Conservation (phyloP, 1,139 yeast genomes). For the Candida sojae region DNA sequence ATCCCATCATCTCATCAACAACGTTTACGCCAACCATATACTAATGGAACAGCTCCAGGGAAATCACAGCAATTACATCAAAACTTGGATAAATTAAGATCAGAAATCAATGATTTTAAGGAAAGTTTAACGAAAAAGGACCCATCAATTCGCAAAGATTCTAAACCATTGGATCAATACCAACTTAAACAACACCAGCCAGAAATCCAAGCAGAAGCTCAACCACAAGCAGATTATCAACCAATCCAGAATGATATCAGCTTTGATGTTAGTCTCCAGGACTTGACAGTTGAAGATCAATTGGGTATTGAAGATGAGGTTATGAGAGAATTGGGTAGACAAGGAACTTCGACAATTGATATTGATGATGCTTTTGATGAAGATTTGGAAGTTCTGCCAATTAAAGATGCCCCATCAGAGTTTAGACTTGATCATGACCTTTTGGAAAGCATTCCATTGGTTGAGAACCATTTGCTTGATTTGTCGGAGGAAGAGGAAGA, state of each 20-base stretch:
- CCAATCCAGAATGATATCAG: conserved; percentile 30
- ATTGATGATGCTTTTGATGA: conserved; percentile 10
- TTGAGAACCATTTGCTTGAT: conserved; percentile 7
- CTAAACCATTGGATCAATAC: not conserved
- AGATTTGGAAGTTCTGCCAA: conserved; percentile 8
- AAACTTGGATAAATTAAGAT: conserved; percentile 43
- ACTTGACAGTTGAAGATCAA: conserved; percentile 43
- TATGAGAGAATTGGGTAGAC: conserved; percentile 13
- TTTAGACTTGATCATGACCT: conserved; percentile 9
- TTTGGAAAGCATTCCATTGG: conserved; percentile 7
- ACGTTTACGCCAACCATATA: conserved; percentile 17
- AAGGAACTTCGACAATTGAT: conserved; percentile 5
- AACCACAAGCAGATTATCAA: conserved; percentile 4
- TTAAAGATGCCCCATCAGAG: conserved; percentile 3
- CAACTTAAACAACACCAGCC: not conserved
- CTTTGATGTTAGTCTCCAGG: conserved; percentile 43
- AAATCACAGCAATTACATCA: conserved; percentile 42
- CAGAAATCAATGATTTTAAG: conserved; percentile 49
- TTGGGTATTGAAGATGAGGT: conserved; percentile 37
- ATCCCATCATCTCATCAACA: conserved; percentile 2
- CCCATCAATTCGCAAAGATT: conserved; percentile 8
- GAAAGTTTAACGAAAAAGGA: conserved; percentile 41
- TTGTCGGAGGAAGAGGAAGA: conserved; percentile 9
- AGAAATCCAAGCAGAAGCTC: not conserved
- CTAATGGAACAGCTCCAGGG: conserved; percentile 7